A percentile compares a stretch with the other conserved stretches of the same genome.
Evolutionary conservation across 1,284 basidiomycete species (phyloP).

Genomic region (Trametes hirsuta): DNA sequence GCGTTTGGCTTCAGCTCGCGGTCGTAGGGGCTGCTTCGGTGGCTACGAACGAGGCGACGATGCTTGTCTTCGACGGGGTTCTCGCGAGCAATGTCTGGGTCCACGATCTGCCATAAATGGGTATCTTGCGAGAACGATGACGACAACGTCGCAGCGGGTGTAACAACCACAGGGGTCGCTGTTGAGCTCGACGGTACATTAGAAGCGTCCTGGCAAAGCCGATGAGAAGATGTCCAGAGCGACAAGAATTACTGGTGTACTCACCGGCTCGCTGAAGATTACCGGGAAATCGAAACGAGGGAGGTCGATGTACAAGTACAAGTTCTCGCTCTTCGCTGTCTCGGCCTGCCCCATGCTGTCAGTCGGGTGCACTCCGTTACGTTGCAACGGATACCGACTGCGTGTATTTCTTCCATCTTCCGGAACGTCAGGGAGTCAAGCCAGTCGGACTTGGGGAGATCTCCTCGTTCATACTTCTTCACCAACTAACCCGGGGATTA

Average conservation of each 20-base stretch:
- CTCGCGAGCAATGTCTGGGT: conserved; percentile 88
- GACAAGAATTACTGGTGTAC: conserved; percentile 22
- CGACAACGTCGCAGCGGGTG: conserved; percentile 47
- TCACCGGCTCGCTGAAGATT: conserved; percentile 89
- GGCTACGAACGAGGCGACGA: conserved; percentile 90
- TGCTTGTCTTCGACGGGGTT: conserved; percentile 99
- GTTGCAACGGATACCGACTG: conserved; percentile 52
- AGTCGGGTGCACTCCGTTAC: background rate
- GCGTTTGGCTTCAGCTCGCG: conserved; percentile 96
- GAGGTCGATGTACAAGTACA: conserved; percentile 94
- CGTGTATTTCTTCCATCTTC: conserved; percentile 92
- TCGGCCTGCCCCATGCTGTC: conserved; percentile 59
- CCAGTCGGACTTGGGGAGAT: conserved; percentile 95
- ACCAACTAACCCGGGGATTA: conserved; percentile 64
- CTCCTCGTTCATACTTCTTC: conserved; percentile 95
- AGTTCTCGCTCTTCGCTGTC: conserved; percentile 84
- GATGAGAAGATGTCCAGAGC: background rate
- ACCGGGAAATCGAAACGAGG: conserved; percentile 98
- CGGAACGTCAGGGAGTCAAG: conserved; percentile 92
- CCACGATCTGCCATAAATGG: conserved; percentile 87
- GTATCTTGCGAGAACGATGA: conserved; percentile 63
- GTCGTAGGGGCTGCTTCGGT: conserved; percentile 93
- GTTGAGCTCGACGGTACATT: conserved; percentile 43
- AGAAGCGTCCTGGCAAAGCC: conserved; percentile 37
- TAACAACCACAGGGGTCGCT: conserved; percentile 29